Base-by-base conservation (phyloP, 176 grass and related monocot genomes). In the Avena sativa region DNA sequence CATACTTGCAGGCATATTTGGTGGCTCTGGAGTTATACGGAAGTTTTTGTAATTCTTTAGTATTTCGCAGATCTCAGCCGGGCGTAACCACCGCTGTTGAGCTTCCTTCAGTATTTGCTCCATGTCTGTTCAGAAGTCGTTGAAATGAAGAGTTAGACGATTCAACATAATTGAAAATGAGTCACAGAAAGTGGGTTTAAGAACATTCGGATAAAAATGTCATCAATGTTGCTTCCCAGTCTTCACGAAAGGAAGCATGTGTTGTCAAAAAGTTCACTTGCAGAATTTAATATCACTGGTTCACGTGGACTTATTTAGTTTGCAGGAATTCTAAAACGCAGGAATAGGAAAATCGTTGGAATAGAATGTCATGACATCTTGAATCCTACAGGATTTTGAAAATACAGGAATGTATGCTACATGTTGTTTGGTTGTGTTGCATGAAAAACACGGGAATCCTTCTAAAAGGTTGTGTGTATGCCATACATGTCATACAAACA, bases 1-100 rank as follows among this genome's bases (percentile, higher is more conserved):
- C 87, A 79, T 96, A 99, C 97, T 99, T 89, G 81, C 69, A 90
- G 97, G 97, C 83, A 59, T 91, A 84, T 93, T 96, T 82, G 97
- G 94, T 47, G 97, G 89, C 80, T 99, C 97, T 30, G 97, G 86
- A 25, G 97, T 83, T 84, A 99, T 96, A 23, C 47, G 85, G 48
- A 99, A 99, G 55, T 90, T 93, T 65, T 43, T 92, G 86, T 96
- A 89, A 38, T 99, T 99, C 80, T 92, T 90, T 25, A 99, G 91
- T 90, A 99, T 99, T 89, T 99, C 97, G 76, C 94, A 96, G 71
- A 99, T 96, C 83, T 99, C 97, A 50, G 97, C 83, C 12, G 97
- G 94, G 13, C 97, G 97, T 82, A 99, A 79, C 97, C 97, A 99
- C 71, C 94, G 79, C 28, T 89, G 64, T 75, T 96, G 92, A 87